Base-by-base conservation (phyloP, 2,329 filamentous ascomycete genomes). In the Epichloe gansuensis region DNA sequence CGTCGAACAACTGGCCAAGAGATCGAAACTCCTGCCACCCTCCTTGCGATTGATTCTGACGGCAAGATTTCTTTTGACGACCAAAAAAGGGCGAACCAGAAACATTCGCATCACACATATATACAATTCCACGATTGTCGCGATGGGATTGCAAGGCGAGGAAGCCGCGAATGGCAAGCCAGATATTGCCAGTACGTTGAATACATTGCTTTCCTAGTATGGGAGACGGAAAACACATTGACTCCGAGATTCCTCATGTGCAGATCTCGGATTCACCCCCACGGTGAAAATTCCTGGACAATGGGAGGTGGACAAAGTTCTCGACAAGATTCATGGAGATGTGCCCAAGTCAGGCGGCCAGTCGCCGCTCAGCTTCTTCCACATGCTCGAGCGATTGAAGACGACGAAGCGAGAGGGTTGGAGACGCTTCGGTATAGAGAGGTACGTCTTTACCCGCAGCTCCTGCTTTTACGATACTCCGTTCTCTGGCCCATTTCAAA, bases 331-430 rank as follows among this genome's bases (percentile, higher is more conserved):
- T 46, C 73, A 74, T 31, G 75, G 77, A 55, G 57, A 55, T 48
- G 57, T 78, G 76, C 80, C 79, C 2, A 62, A 71, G 25, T 75
- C 83, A 59, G 75, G 80, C 52, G 78, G 86, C 7, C 68, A 74
- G 55, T 93, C 90, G 0, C 91, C 91, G 1, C 67, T 97, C 11
- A 81, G 90, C 37, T 97, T 96, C 75, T 95, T 98, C 70, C 93
- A 98, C 73, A 77, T 96, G 55, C 81, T 98, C 57, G 88, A 95
- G 69, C 86, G 88, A 48, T 80, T 98, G 53, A 98, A 98, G 79
- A 96, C 91, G 7, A 95, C 88, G 56, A 94, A 95, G 69, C 86
- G 93, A 55, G 93, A 96, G 71, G 93, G 93, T 58, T 98, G 93
- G 93, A 81, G 87, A 52, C 82, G 93, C 39, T 96, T 96, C 66